Percentiles rank a stretch among this genome's conserved stretches.
phyloP scores from a whole-genome alignment of 2,329 filamentous ascomycete genomes.

The Monosporascus sp. region DNA sequence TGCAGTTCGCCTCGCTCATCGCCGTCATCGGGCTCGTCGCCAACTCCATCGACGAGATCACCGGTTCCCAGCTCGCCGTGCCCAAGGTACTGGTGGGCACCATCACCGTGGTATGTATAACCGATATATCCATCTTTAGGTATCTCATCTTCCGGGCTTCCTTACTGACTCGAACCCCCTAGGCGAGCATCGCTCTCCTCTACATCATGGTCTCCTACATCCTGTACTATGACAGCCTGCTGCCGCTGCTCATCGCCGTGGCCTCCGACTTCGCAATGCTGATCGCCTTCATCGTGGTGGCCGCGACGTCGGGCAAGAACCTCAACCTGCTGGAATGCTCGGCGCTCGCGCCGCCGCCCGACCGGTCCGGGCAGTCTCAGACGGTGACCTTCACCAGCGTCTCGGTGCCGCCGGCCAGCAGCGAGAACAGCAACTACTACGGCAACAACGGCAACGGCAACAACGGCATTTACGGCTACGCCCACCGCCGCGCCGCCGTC shows the following conservation, averaged over 20 bases:
- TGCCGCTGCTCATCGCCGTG: conserved; percentile 66
- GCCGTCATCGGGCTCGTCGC: conserved; percentile 73
- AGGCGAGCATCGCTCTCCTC: conserved; percentile 74
- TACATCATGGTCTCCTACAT: conserved; percentile 78
- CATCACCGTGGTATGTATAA: conserved; percentile 65
- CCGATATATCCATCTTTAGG: neutral
- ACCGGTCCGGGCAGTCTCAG: neutral
- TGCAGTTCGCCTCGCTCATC: conserved; percentile 68
- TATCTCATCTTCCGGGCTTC: neutral
- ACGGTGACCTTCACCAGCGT: conserved; percentile 29
- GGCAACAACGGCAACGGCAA: neutral
- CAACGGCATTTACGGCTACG: conserved; percentile 14
- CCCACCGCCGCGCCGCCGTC: conserved; percentile 15
- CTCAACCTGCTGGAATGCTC: conserved; percentile 73
- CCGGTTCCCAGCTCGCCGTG: conserved; percentile 56
- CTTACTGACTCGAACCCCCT: conserved; percentile 9
- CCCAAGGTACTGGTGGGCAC: conserved; percentile 73
- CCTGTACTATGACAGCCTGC: conserved; percentile 70
- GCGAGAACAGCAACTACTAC: neutral
- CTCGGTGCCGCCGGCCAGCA: neutral
- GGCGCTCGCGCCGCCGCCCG: conserved; percentile 35
- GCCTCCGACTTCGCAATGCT: conserved; percentile 64
- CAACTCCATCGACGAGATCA: conserved; percentile 77
- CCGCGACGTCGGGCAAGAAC: conserved; percentile 72
- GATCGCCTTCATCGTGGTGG: conserved; percentile 71